These are phyloP conservation scores for Limonium bicolor DNA, from an alignment of 148 eudicot species.

Conservation along the genomic window DNA sequence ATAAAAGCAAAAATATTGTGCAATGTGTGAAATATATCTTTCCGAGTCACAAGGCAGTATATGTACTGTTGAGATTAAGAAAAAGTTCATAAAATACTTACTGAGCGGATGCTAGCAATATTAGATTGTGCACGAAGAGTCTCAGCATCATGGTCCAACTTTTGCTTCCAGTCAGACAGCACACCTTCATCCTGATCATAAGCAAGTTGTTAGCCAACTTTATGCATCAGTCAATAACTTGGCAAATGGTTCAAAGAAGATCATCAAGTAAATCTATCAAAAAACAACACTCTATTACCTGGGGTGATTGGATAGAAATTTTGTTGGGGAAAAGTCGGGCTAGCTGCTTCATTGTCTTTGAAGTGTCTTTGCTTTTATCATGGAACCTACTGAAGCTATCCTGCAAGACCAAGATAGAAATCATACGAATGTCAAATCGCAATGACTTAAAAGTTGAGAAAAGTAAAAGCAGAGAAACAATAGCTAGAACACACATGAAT, in stretches of 20 bases:
- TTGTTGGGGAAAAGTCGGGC: conserved; percentile 81
- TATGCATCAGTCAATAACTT: too few relatives aligned
- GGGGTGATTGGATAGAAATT: conserved; percentile 81
- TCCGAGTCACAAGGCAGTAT: too few relatives aligned
- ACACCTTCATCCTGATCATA: conserved; percentile 62
- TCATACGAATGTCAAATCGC: neutral
- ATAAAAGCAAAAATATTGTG: too few relatives aligned
- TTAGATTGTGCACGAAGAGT: conserved; percentile 76
- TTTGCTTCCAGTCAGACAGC: conserved; percentile 75
- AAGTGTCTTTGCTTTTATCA: conserved; percentile 68
- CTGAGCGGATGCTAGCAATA: conserved; percentile 48
- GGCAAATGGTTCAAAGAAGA: conserved; percentile 1
- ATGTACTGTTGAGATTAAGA: too few relatives aligned
- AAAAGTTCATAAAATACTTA: conserved; percentile 28
- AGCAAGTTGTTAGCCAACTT: neutral
- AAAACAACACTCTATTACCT: conserved; percentile 25
- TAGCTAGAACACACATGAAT: too few relatives aligned
- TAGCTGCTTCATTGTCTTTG: conserved; percentile 70
- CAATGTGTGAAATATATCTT: too few relatives aligned
- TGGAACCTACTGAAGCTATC: conserved; percentile 64
- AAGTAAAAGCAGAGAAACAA: too few relatives aligned
- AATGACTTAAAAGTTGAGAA: neutral
- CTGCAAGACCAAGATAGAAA: conserved; percentile 20
- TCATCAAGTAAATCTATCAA: neutral
- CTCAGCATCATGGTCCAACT: conserved; percentile 80